Evolutionary conservation across 768 basidiomycete species (phyloP), one percentile per base, ranked within the genome.

Genomic region (Clitopilus hobsonii): DNA sequence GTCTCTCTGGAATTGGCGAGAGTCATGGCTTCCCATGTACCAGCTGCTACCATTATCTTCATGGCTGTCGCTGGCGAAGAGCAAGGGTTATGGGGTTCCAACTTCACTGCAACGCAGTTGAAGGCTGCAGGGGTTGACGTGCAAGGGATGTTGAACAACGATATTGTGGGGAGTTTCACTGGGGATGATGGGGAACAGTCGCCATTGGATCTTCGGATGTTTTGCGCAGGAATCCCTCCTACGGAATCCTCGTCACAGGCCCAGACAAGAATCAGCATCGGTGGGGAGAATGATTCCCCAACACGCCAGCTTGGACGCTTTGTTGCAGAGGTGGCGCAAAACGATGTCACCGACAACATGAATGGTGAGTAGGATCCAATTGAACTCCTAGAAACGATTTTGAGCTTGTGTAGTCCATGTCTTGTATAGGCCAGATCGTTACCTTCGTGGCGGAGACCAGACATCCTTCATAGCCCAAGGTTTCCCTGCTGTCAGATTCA

Each of bases 121-220:
- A 69, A 70, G 26, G 69, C 68, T 6, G 69, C 72, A 4, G 72
- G 78, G 10, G 71, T 71, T 3, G 76, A 82, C 59, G 77, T 82
- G 4, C 80, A 83, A 61, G 81, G 79, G 18, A 81, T 81, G 81
- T 66, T 81, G 52, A 74, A 81, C 59, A 82, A 82, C 59, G 81
- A 82, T 59, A 82, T 82, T 57, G 79, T 82, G 6, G 80, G 81
- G 1, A 77, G 77, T 49, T 71, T 79, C 10, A 78, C 73, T 49
- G 79, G 65, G 7, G 80, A 81, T 58, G 74, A 79, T 38, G 75
- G 77, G 2, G 69, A 71, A 16, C 63, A 60, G 22, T 78, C 81
- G 54, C 74, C 78, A 5, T 74, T 74, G 58, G 74, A 74, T 56
- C 75, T 82, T 58, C 70, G 81, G 3, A 74, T 83, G 70, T 83